Base-by-base conservation (phyloP, 1,139 yeast species). In the Hyphopichia burtonii region DNA sequence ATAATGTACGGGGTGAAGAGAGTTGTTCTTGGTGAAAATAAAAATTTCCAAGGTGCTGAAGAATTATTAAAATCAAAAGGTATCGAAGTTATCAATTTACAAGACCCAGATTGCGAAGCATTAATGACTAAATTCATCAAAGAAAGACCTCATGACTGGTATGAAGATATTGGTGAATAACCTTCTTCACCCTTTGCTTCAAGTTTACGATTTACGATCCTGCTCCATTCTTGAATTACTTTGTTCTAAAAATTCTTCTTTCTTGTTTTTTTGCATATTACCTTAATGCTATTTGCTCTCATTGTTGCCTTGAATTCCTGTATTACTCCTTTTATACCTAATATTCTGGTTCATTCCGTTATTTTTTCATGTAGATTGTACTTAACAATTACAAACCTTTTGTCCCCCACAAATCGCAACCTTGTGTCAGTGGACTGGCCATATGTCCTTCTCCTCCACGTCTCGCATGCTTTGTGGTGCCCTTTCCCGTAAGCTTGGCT, bases 1-100 rank as follows among this genome's bases (percentile, higher is more conserved):
- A 59, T 91, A 42, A 72, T 91, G 74, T 91, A 90, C 65, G 96
- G 96, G 31, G 76, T 91, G 50, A 82, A 83, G 52, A 74, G 97
- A 50, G 86, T 89, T 31, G 97, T 91, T 0, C 58, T 89, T 63
- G 97, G 96, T 17, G 98, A 91, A 63, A 89, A 89, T 62, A 78
- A 66, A 40, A 90, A 85, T 20, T 91, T 86, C 54, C 51, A 75
- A 34, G 96, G 97, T 12, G 83, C 78, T 6, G 97, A 91, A 59
- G 86, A 83, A 30, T 81, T 81, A 61, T 71, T 91, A 55, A 61
- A 62, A 47, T 58, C 73, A 11, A 70, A 82, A 52, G 95, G 95
- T 14, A 83, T 86, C 36, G 94, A 90, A 56, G 81, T 90, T 16
- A 71, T 85, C 40, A 84, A 88, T 58, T 49, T 85, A 59, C 66